Conservation (phyloP, 441 rosid genomes). For the Arabidopsis lyrata region DNA sequence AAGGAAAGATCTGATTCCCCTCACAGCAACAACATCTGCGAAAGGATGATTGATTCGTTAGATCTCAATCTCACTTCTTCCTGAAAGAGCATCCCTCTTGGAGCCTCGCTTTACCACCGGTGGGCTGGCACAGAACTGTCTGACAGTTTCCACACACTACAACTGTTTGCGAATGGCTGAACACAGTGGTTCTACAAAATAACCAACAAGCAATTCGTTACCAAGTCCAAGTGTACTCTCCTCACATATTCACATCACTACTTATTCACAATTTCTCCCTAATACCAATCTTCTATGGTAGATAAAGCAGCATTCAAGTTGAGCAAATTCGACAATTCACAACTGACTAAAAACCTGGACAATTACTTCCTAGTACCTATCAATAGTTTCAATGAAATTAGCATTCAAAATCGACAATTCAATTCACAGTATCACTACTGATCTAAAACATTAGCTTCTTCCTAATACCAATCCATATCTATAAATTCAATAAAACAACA, state of each 20-base stretch:
- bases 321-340: too few species aligned
- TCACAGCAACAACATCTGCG: slow-evolving; percentile 1
- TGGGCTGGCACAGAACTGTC: slow-evolving; percentile 63
- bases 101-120: slow-evolving; percentile 65
- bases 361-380: too few species aligned
- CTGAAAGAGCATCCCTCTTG: slow-evolving; percentile 61
- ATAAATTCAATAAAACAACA: neutral
- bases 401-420: too few species aligned
- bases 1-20: neutral
- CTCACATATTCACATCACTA: neutral
- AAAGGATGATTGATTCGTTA: neutral
- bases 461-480: neutral
- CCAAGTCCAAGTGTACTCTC: neutral
- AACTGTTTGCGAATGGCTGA: slow-evolving; percentile 67
- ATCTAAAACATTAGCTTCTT: too few species aligned
- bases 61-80: slow-evolving; percentile 51
- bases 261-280: neutral
- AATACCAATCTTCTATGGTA: neutral
- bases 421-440: too few species aligned
- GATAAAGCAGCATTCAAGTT: too few species aligned
- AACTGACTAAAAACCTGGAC: too few species aligned
- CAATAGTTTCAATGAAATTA: too few species aligned
- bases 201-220: neutral
- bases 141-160: slow-evolving; percentile 68
- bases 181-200: slow-evolving; percentile 59